Evolutionary conservation across 805 yeast species (phyloP), one percentile per base, ranked within the genome.

Genomic region (Candida odintsovae): DNA sequence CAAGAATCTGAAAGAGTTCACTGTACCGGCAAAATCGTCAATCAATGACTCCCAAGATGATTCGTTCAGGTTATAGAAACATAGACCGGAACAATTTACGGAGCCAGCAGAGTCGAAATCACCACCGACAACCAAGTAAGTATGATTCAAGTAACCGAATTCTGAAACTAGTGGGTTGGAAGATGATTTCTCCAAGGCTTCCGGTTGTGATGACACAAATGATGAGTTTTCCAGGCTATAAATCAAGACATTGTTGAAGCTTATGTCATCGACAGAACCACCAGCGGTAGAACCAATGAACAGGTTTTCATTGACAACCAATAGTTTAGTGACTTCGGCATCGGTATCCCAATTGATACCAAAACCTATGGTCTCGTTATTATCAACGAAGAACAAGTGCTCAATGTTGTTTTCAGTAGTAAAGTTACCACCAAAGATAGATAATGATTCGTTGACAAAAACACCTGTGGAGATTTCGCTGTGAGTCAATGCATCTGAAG

Each of bases 91-190:
- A 64, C 96, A 90, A 22, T 66, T 63, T 28, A 75, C 65, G 5
- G 77, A 67, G 0, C 84, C 82, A 2, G 86, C 82, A 19, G 70
- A 61, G 19, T 71, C 74, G 59, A 86, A 89, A 38, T 75, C 70
- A 21, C 97, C 97, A 36, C 86, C 96, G 12, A 86, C 86, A 26
- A 82, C 69, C 23, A 89, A 64, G 18, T 70, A 55, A 2, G 73
- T 67, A 8, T 66, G 45, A 25, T 71, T 68, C 25, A 54, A 48
- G 37, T 43, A 45, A 16, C 63, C 64, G 21, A 60, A 62, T 1
- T 77, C 62, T 13, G 70, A 69, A 13, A 80, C 71, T 8, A 61
- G 57, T n/a, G 68, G 65, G 5, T 47, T 45, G 1, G 52, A 50
- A 4, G 67, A 65, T 11, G 69, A 43, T 3, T 51, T 47, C 0